Percentiles rank a stretch among this genome's conserved stretches.
Evolutionary conservation across 2,329 filamentous ascomycete species (phyloP).

Genomic region (Pezicula radicicola): DNA sequence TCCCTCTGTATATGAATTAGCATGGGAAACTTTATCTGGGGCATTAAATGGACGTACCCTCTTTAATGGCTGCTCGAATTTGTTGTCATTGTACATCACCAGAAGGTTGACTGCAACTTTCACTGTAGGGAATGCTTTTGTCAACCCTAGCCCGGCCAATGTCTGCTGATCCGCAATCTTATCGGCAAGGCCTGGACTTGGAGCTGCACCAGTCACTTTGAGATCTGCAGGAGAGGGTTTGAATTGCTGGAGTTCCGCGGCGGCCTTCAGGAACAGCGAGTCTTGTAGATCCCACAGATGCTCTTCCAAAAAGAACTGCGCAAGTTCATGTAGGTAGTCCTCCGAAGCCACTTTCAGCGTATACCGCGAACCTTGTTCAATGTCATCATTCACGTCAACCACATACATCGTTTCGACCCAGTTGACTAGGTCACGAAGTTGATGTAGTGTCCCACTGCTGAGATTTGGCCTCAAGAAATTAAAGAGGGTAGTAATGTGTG

Average conservation of each 20-base stretch:
- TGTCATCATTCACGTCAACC: constrained; percentile 18
- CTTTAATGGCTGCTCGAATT: constrained; percentile 22
- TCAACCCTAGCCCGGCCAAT: constrained; percentile 49
- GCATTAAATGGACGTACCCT: constrained; percentile 17
- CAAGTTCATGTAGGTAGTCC: constrained; percentile 11
- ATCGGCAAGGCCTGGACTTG: constrained; percentile 41
- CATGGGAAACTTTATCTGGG: constrained; percentile 6
- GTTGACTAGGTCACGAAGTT: constrained; percentile 22
- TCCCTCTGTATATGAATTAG: constrained; percentile 18
- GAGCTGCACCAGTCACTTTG: constrained; percentile 9
- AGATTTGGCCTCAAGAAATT: constrained; percentile 22
- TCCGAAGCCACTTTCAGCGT: not conserved
- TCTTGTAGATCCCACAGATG: constrained; percentile 28
- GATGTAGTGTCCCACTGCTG: constrained; percentile 21
- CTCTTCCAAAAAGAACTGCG: constrained; percentile 22
- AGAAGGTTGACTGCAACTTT: constrained; percentile 57
- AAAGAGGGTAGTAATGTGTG: constrained; percentile 24
- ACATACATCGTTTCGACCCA: constrained; percentile 29
- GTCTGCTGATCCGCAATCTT: constrained; percentile 53
- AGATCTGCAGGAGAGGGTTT: constrained; percentile 25
- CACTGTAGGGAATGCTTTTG: constrained; percentile 56
- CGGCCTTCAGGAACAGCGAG: constrained; percentile 25
- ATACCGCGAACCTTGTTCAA: constrained; percentile 15
- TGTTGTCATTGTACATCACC: constrained; percentile 51
- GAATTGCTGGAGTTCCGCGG: constrained; percentile 25